A percentile compares a stretch with the other conserved stretches of the same genome.
Evolutionary conservation across 371 early-diverging fungal species (phyloP).

Genomic region (Apophysomyces elegans): DNA sequence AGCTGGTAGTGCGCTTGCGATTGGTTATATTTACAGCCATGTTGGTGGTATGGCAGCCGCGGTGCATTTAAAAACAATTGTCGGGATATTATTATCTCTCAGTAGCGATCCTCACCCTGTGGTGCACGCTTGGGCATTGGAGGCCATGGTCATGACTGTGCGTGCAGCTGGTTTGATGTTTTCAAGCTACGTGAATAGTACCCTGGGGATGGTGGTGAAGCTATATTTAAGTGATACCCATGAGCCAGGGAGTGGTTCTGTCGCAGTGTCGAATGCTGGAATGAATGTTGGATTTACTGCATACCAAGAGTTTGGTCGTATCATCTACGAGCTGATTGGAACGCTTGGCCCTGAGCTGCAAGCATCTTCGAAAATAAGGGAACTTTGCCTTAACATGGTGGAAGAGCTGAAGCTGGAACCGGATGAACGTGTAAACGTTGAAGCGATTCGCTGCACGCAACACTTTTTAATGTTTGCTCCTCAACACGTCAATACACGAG

Average conservation of each 20-base stretch:
- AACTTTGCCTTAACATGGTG: constrained; percentile 76
- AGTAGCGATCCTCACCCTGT: constrained; percentile 91
- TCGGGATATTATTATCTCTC: constrained; percentile 88
- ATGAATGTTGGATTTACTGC: constrained; percentile 63
- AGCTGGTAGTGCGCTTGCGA: constrained; percentile 88
- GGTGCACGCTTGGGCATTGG: constrained; percentile 93
- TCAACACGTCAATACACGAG: constrained; percentile 66
- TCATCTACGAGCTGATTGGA: constrained; percentile 87
- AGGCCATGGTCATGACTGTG: constrained; percentile 85
- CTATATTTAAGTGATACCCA: constrained; percentile 89
- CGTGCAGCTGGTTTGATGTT: constrained; percentile 92
- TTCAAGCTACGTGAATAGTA: constrained; percentile 85
- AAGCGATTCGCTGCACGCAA: constrained; percentile 88
- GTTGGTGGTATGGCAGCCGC: constrained; percentile 92
- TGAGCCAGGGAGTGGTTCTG: constrained; percentile 69
- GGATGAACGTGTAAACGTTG: constrained; percentile 81
- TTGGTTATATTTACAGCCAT: constrained; percentile 87
- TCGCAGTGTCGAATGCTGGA: constrained; percentile 66
- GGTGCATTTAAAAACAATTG: constrained; percentile 83
- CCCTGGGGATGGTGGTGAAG: constrained; percentile 82
- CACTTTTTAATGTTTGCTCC: constrained; percentile 92
- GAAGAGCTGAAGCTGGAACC: constrained; percentile 80
- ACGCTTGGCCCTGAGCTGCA: constrained; percentile 93
- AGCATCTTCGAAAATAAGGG: constrained; percentile 70
- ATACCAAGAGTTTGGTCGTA: constrained; percentile 83